phyloP scores from a whole-genome alignment of 163 green algal species.

The Chlorella variabilis region DNA sequence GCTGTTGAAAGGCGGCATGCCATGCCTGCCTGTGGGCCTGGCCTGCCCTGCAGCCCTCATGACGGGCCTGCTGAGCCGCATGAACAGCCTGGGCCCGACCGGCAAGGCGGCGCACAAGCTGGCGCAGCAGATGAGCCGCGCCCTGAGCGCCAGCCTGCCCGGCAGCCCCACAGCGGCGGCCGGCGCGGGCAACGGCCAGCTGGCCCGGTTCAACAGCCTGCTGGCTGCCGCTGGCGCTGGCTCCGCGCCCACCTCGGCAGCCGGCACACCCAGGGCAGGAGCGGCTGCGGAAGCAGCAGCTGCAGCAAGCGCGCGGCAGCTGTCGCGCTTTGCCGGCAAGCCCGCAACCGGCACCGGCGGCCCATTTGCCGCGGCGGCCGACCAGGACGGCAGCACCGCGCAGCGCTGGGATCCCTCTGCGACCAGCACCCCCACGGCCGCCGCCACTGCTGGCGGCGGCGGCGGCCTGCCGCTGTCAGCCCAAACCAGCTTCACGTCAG shows the following conservation, averaged over 20 bases:
- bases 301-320: neutral
- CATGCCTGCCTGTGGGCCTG: too few relatives aligned
- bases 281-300: neutral
- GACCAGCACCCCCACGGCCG: conserved; percentile 18
- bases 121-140: conserved; percentile 11
- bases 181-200: neutral
- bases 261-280: neutral
- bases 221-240: neutral
- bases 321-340: conserved; percentile 19
- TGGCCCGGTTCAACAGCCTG: conserved; percentile 32
- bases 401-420: neutral
- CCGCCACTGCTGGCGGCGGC: neutral
- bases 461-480: neutral
- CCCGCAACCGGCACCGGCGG: neutral
- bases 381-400: neutral
- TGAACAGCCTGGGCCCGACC: conserved; percentile 34
- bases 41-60: conserved; percentile 9
- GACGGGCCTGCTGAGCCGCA: conserved; percentile 36
- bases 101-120: conserved; percentile 35
- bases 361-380: neutral
- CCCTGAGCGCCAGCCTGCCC: conserved; percentile 2
- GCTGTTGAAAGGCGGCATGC: too few relatives aligned
- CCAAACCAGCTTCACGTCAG: neutral
- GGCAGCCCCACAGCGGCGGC: conserved; percentile 15
- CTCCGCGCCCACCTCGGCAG: neutral